Evolutionary conservation across 176 grass and related monocot species (phyloP), one percentile per base, ranked within the genome.

Genomic region (Oryza longistaminata): DNA sequence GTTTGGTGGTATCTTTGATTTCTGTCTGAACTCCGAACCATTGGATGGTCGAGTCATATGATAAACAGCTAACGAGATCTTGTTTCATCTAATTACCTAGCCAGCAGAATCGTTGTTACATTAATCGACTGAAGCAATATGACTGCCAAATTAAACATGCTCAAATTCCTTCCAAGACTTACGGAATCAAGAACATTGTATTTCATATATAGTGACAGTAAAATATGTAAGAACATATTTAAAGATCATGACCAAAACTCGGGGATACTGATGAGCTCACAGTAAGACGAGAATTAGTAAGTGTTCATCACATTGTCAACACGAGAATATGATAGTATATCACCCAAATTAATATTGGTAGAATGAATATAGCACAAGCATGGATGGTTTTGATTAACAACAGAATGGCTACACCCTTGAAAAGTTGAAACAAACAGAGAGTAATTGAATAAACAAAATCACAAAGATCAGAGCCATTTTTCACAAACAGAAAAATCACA

Each of bases 391-490:
- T 69, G 66, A 67, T 33, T 33, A 16, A 33, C 17, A 55, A 55
- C 65, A 67, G 27, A 34, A 67, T 60, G n/a, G 49, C 67, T 60
- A 60, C 49, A 71, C n/a, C 37, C 45, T 71, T 42, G 14, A 40
- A 82, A 27, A 58, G 15, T 73, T 71, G 9, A 72, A 72, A 60
- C 68, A 64, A 81, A 60, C 33, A 81, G 24, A 71, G 26, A n/a
- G 6, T 58, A 58, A 60, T 16, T 17, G 31, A 72, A 72, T 35
- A 72, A 60, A 83, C 11, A 74, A 73, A 64, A 31, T 64, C 48
- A 34, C 22, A 64, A 82, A 46, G 53, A 34, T 53, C 69, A 64
- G 12, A 74, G 24, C 35, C 35, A 37, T 37, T 37, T 37, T 37
- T 37, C 35, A 7, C 35, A 37, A 37, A 37, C 35, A 37, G 35